phyloP scores from a whole-genome alignment of 2,329 filamentous ascomycete genomes.

The Juglanconis juglandina region DNA sequence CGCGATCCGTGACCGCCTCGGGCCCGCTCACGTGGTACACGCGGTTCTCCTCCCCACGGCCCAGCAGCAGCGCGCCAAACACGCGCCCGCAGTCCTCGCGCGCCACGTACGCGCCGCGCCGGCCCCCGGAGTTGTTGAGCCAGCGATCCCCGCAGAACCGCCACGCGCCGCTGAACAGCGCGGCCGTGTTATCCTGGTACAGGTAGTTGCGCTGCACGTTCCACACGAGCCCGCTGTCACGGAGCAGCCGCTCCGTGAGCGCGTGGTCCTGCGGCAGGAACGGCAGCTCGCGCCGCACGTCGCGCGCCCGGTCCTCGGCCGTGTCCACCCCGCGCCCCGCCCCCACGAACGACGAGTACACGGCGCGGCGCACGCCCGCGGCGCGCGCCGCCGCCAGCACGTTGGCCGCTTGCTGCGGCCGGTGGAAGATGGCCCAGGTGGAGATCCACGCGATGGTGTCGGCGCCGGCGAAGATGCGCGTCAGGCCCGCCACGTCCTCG shows the following conservation, averaged over 20 bases:
- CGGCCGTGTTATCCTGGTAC: constrained; percentile 21
- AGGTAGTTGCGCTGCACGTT: constrained; percentile 24
- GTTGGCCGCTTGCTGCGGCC: constrained; percentile 18
- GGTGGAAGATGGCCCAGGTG: constrained; percentile 20
- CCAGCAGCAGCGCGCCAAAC: constrained; percentile 19
- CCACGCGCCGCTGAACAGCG: constrained; percentile 19
- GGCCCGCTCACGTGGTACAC: constrained; percentile 21
- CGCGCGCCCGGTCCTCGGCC: not conserved
- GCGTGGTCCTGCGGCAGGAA: constrained; percentile 22
- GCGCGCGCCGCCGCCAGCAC: constrained; percentile 20
- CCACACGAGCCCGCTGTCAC: constrained; percentile 18
- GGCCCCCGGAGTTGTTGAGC: constrained; percentile 20
- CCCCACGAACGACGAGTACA: constrained; percentile 23
- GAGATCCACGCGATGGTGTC: constrained; percentile 22
- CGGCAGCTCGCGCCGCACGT: constrained; percentile 16
- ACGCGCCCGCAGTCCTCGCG: constrained; percentile 23
- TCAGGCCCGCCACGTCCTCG: constrained; percentile 17
- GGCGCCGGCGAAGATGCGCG: constrained; percentile 19
- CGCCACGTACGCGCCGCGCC: constrained; percentile 20
- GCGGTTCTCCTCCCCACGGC: constrained; percentile 13
- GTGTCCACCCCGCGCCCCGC: constrained; percentile 17
- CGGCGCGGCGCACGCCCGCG: constrained; percentile 19
- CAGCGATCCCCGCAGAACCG: constrained; percentile 20
- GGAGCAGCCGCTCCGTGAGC: constrained; percentile 20
- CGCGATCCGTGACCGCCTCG: constrained; percentile 18